Base-by-base conservation (phyloP, 1,284 basidiomycete genomes). In the Pascua sp. region DNA sequence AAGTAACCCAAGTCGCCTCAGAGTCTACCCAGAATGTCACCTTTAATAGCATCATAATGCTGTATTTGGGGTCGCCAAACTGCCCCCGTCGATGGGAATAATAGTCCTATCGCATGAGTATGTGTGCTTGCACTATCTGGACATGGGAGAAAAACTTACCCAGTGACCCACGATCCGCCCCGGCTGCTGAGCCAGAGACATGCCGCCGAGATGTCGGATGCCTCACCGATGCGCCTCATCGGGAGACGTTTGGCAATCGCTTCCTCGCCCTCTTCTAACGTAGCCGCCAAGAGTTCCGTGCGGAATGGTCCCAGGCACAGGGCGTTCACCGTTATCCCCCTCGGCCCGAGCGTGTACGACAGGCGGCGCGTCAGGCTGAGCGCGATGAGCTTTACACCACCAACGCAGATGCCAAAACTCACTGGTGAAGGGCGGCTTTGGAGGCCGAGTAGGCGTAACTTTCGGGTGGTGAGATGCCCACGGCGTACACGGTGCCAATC, bases 381-480 rank as follows among this genome's bases (percentile, higher is more conserved):
- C 24, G 24, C 24, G 24, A 32, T 32, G 7, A 32, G 24, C 24
- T 32, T 32, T 32, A 32, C n/a, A n/a, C 7, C 24, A 7, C 24
- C 24, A 32, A 7, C 3, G 24, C 7, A 7, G 24, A 32, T 7
- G 24, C 24, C 24, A 32, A 32, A 32, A 32, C 24, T 32, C 24
- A 32, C 24, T 73, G 71, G 56, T 73, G 77, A 18, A 80, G 55
- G 10, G 73, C 73, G 8, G 80, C 80, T 67, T 88, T 88, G 36
- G 83, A 84, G 1, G 85, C 82, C 32, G 84, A 82, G 67, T 88
- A 88, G 2, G 85, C 84, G 64, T 85, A 88, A 1, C 85, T 87
- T 65, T 87, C 84, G 56, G 83, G 81, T 15, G 76, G 71, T 5
- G 84, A 82, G 2, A 84, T 80, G 43, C 64, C 65, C 8, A 84